Base-by-base conservation (phyloP, 2,329 filamentous ascomycete species). In the Macrophomina pseudophaseolina region DNA sequence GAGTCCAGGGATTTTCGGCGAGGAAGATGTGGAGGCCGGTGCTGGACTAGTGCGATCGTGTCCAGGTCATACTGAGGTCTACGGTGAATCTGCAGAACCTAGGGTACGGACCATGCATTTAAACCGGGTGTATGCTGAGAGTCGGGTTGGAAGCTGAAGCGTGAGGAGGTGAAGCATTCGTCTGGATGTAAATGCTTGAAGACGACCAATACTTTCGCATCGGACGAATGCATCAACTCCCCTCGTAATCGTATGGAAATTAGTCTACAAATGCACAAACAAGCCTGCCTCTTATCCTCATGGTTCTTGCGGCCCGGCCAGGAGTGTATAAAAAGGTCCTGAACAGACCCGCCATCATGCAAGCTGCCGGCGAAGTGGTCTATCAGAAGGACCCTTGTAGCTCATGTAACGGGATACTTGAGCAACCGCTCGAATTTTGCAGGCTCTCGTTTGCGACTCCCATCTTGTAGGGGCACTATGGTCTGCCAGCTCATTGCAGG, bases 1-100 rank as follows among this genome's bases (percentile, higher is more conserved):
- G 84, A 0, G 86, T 91, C 2, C 73, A 79, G 23, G 82, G 81
- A 1, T 91, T 86, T 73, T 74, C 85, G 5, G 82, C 82, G 4
- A 80, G 89, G 64, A 86, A 84, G 72, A 87, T 87, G 5, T 91
- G 89, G 89, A 35, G 59, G 60, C 44, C 48, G 23, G 16, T 64
- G 33, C n/a, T 53, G 35, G 33, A 64, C 33, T 14, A 56, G 52
- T 23, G 23, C 23, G 23, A 2, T 23, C 23, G 1, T 23, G 23
- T 23, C 23, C 23, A 23, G 23, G 23, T 23, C 23, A 2, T 23
- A 23, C 23, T 3, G 23, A 23, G 23, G 23, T 23, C 2, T 23
- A 23, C 23, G 23, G 23, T 23, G 23, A 23, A 23, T 23, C 23
- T 23, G 23, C 23, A 23, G 23, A 23, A 23, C 23, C 23, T 23